These are phyloP conservation scores for Artemisia argyi DNA, from an alignment of 129 eudicot species.

Conservation along the genomic window DNA sequence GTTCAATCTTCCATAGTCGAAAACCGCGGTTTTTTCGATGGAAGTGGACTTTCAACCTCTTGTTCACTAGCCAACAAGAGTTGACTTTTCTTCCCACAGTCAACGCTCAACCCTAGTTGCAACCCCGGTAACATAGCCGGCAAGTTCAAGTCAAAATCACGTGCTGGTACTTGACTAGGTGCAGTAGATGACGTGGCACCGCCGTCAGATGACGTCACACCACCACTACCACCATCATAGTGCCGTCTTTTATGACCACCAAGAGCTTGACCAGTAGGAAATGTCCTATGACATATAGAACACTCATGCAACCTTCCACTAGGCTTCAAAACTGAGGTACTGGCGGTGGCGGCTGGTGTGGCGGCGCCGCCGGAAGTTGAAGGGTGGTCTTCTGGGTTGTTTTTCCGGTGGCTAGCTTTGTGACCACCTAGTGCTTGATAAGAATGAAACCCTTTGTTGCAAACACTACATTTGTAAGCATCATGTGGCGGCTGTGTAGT, in stretches of 20 bases:
- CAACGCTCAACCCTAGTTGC: slow-evolving; percentile 44
- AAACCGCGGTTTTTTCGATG: slow-evolving; percentile 60
- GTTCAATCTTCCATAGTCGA: slow-evolving; percentile 7
- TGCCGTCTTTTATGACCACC: slow-evolving; percentile 97
- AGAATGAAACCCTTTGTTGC: slow-evolving; percentile 60
- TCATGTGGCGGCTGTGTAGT: not conserved
- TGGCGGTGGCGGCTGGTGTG: slow-evolving; percentile 22
- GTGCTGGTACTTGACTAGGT: slow-evolving; percentile 9
- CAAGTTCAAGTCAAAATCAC: slow-evolving; percentile 53
- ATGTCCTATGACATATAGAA: slow-evolving; percentile 56
- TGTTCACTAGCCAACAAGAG: slow-evolving; percentile 35
- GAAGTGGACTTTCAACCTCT: slow-evolving; percentile 79
- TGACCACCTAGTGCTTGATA: slow-evolving; percentile 99
- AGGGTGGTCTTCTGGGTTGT: slow-evolving; percentile 12
- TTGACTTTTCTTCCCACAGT: slow-evolving; percentile 41
- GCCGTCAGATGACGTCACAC: slow-evolving; percentile 36
- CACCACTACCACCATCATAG: slow-evolving; percentile 59
- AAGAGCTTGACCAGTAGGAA: slow-evolving; percentile 87
- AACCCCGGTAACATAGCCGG: slow-evolving; percentile 45
- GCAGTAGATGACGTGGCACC: slow-evolving; percentile 25
- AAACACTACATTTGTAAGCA: slow-evolving; percentile 60
- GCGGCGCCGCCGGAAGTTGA: slow-evolving; percentile 16
- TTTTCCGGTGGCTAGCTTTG: slow-evolving; percentile 90
- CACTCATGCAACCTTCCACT: slow-evolving; percentile 69
- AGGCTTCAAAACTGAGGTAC: slow-evolving; percentile 44